Base-by-base conservation (phyloP, 345 rosid genomes). In the Nephelium lappaceum region DNA sequence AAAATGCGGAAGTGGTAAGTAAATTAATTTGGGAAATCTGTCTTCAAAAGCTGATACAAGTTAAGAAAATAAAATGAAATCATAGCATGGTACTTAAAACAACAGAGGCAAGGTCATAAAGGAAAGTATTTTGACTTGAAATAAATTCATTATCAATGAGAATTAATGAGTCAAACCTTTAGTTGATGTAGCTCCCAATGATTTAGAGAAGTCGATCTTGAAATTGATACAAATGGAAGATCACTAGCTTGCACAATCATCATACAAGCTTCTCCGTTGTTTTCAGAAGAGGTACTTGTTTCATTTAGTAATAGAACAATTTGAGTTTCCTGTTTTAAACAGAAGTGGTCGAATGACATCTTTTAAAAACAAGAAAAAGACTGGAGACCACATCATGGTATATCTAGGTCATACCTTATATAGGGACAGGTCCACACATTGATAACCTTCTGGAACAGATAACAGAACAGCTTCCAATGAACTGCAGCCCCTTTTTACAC, bases 251-350 rank as follows among this genome's bases (percentile, higher is more conserved):
- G 88, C 79, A 91, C 60, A 81, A 91, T 86, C 96, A 93, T 90
- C 91, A 94, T 83, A 84, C 91, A 89, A 24, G 94, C 97, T 81
- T 89, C 89, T 84, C 91, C 98, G n/a, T 89, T 77, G 81, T 85
- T 84, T 80, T 93, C 93, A 41, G 91, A 77, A 70, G 81, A 75
- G 31, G 36, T 69, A 69, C 81, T 79, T 72, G 81, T 79, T 83
- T 81, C 87, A 65, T 94, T 90, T 77, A 94, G 71, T 69, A 94
- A 66, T 67, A 94, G 58, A 75, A 93, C 97, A 69, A 94, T 71
- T 81, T 93, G 93, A 49, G 83, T 85, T 61, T 91, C 95, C 98
- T 94, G 89, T 79, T 77, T 81, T 38, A 78, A 62, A 49, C 64
- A 55, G 58, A 62, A 49, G 69, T 65, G 60, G 76, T 77, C 68